These are phyloP conservation scores for Blastobotrys capitulatus DNA, from an alignment of 1,139 yeast genomes.

Conservation along the genomic window DNA sequence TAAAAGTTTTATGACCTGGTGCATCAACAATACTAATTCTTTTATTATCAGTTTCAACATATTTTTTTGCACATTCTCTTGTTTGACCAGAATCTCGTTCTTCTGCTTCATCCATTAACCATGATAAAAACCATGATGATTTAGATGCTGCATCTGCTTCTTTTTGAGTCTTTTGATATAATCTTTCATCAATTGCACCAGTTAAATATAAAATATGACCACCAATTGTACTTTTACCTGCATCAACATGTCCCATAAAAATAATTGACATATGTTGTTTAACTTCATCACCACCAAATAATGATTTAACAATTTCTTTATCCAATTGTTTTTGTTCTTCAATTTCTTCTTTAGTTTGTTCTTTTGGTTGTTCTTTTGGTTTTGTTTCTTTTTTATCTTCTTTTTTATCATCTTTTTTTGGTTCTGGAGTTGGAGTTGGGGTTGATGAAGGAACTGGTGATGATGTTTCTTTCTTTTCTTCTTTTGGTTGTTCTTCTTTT, in stretches of 20 bases:
- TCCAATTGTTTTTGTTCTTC: slow-evolving; percentile 82
- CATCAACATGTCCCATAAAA: slow-evolving; percentile 99
- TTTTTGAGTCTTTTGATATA: slow-evolving; percentile 96
- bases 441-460: too few species aligned
- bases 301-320: slow-evolving; percentile 78
- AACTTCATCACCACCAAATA: slow-evolving; percentile 69
- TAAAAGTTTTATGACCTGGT: slow-evolving; percentile 99
- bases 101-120: slow-evolving; percentile 99
- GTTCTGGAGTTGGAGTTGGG: slow-evolving; percentile 33
- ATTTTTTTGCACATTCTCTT: slow-evolving; percentile 96
- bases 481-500: slow-evolving; percentile 29
- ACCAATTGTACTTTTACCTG: slow-evolving; percentile 99
- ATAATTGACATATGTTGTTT: slow-evolving; percentile 95
- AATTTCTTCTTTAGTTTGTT: slow-evolving; percentile 40
- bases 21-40: slow-evolving; percentile 98
- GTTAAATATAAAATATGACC: slow-evolving; percentile 91
- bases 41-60: slow-evolving; percentile 95
- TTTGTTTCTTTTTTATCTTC: slow-evolving; percentile 21
- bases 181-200: slow-evolving; percentile 97
- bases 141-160: slow-evolving; percentile 99
- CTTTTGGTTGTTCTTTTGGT: neutral
- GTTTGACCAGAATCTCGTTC: slow-evolving; percentile 99
- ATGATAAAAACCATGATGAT: slow-evolving; percentile 98
- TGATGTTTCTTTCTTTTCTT: slow-evolving; percentile 15
- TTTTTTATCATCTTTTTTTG: slow-evolving; percentile 32